Conservation (phyloP, 179 eudicot species). For the Beta corolliflora region DNA sequence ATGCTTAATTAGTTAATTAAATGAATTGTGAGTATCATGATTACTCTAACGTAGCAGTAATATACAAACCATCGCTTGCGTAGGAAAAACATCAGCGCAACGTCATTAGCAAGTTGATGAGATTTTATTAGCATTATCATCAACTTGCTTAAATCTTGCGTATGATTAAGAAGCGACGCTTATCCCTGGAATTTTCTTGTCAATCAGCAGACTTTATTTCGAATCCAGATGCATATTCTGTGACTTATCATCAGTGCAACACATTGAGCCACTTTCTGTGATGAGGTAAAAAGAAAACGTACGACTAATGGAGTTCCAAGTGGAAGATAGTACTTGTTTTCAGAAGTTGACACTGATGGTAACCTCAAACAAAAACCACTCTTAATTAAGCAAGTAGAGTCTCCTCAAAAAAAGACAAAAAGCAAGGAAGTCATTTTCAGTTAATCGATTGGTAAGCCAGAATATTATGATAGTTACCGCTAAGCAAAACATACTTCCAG, state of each 20-base stretch:
- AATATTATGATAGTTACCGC: background rate
- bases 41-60: background rate
- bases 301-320: background rate
- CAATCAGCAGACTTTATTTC: too few relatives aligned
- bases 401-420: too few relatives aligned
- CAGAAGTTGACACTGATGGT: background rate
- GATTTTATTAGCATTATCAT: background rate
- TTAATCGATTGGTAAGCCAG: background rate
- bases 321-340: background rate
- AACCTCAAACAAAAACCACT: background rate
- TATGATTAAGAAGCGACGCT: background rate
- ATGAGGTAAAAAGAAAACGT: background rate
- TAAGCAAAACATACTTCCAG: background rate
- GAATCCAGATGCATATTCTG: background rate
- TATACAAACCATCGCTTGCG: background rate
- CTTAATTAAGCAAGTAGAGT: too few relatives aligned
- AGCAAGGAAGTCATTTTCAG: background rate
- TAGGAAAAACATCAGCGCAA: slow-evolving; percentile 10
- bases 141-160: background rate
- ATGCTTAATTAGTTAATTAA: background rate
- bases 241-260: background rate
- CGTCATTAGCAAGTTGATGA: slow-evolving; percentile 14
- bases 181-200: too few relatives aligned
- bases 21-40: background rate
- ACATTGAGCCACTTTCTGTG: too few relatives aligned